Evolutionary conservation across 306 rosid genomes (phyloP).

Genomic region (Quercus engelmannii): DNA sequence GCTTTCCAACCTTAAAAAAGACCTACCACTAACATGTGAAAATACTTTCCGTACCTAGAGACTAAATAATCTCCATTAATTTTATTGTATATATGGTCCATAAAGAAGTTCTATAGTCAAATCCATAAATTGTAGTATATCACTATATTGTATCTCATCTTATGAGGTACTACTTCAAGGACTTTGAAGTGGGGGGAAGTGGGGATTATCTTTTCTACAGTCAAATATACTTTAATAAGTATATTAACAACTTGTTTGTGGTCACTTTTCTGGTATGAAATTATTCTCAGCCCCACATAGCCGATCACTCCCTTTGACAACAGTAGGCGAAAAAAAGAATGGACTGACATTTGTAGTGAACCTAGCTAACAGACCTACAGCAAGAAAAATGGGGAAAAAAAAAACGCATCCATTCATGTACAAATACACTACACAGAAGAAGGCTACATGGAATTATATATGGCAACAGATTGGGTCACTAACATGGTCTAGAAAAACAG

Average conservation of each 20-base stretch:
- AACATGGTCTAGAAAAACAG: not conserved
- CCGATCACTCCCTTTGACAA: not conserved
- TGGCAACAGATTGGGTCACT: not conserved
- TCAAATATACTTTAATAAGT: not conserved
- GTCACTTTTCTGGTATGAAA: not conserved
- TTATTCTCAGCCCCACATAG: not conserved
- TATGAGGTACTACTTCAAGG: too few relatives aligned
- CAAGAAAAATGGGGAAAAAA: too few relatives aligned
- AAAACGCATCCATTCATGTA: too few relatives aligned
- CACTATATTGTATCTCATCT: not conserved
- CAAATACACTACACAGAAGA: too few relatives aligned
- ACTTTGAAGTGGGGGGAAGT: not conserved
- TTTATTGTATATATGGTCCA: too few relatives aligned
- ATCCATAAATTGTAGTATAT: not conserved
- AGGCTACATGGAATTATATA: not conserved
- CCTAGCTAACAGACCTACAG: not conserved
- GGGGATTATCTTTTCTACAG: not conserved
- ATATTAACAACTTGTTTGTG: not conserved
- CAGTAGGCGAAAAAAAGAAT: not conserved
- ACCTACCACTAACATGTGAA: too few relatives aligned
- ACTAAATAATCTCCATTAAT: too few relatives aligned
- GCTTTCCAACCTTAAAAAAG: too few relatives aligned
- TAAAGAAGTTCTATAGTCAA: not conserved
- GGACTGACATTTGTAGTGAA: not conserved
- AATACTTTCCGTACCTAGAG: too few relatives aligned